Percentiles rank a stretch among this genome's conserved stretches.
phyloP scores from a whole-genome alignment of 1,139 yeast genomes.

The Meyerozyma carpophila region DNA sequence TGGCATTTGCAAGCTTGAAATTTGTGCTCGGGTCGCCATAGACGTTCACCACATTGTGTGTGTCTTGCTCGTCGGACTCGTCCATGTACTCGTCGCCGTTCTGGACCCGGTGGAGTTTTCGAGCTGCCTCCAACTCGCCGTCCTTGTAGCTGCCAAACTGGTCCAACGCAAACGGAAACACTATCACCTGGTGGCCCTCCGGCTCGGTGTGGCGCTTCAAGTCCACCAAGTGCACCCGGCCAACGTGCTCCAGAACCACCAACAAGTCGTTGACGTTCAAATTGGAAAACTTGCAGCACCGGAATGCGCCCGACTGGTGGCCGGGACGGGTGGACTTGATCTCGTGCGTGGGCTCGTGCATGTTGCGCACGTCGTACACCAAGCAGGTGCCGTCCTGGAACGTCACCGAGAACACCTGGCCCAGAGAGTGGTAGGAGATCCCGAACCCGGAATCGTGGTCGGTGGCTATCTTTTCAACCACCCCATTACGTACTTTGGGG shows the following conservation, averaged over 20 bases:
- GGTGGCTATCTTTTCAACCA: slow-evolving; percentile 33
- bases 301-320: slow-evolving; percentile 56
- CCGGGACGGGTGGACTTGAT: slow-evolving; percentile 56
- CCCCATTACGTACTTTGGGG: slow-evolving; percentile 12
- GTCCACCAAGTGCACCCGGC: slow-evolving; percentile 79
- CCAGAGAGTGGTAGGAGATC: slow-evolving; percentile 70
- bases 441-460: slow-evolving; percentile 79
- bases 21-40: slow-evolving; percentile 6
- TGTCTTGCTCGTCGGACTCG: background rate
- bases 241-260: slow-evolving; percentile 77
- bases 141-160: slow-evolving; percentile 3
- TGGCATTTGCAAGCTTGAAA: background rate
- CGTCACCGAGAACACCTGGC: slow-evolving; percentile 67
- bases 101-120: slow-evolving; percentile 2
- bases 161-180: slow-evolving; percentile 27
- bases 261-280: slow-evolving; percentile 70
- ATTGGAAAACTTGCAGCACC: slow-evolving; percentile 63
- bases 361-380: slow-evolving; percentile 69
- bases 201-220: slow-evolving; percentile 51
- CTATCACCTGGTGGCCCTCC: slow-evolving; percentile 66
- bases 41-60: slow-evolving; percentile 10
- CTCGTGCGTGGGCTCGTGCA: slow-evolving; percentile 45
- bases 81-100: slow-evolving; percentile 3
- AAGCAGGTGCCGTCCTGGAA: slow-evolving; percentile 82
- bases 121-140: background rate